Conservation (phyloP, 495 filamentous ascomycete species). For the Neurospora sp. region DNA sequence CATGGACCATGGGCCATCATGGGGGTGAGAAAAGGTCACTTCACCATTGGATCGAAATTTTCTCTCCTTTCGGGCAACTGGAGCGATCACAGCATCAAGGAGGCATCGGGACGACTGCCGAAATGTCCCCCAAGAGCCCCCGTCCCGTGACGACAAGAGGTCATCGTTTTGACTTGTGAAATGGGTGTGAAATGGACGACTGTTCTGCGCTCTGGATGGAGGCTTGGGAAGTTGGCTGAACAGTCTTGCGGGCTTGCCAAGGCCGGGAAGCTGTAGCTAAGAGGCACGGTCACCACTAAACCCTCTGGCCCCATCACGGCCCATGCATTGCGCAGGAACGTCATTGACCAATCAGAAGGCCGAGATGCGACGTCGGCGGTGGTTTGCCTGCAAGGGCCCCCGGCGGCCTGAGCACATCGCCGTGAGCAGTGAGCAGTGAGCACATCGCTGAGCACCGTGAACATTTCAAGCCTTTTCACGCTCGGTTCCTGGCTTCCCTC, state of each 20-base stretch:
- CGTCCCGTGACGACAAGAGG: slow-evolving; percentile 1
- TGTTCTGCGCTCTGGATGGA: background rate
- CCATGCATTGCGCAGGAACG: slow-evolving; percentile 6
- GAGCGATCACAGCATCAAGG: background rate
- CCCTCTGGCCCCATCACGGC: background rate
- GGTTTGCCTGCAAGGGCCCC: slow-evolving; percentile 8
- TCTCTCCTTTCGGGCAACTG: background rate
- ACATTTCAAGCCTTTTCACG: background rate
- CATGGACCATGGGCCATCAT: background rate
- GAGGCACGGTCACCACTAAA: slow-evolving; percentile 1
- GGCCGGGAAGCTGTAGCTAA: slow-evolving; percentile 6
- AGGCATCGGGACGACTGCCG: background rate
- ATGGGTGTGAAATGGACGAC: background rate
- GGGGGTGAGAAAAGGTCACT: background rate
- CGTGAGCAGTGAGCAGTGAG: background rate
- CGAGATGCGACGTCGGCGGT: background rate
- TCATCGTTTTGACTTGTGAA: background rate
- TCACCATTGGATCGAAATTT: background rate
- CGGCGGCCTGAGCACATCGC: background rate
- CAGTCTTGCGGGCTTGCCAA: background rate
- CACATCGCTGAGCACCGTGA: background rate
- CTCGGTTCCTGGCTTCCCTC: background rate
- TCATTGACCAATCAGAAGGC: slow-evolving; percentile 8
- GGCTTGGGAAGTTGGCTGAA: background rate
- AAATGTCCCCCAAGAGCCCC: background rate